Evolutionary conservation across 805 yeast species (phyloP).

Genomic region (Yarrowia sp.): DNA sequence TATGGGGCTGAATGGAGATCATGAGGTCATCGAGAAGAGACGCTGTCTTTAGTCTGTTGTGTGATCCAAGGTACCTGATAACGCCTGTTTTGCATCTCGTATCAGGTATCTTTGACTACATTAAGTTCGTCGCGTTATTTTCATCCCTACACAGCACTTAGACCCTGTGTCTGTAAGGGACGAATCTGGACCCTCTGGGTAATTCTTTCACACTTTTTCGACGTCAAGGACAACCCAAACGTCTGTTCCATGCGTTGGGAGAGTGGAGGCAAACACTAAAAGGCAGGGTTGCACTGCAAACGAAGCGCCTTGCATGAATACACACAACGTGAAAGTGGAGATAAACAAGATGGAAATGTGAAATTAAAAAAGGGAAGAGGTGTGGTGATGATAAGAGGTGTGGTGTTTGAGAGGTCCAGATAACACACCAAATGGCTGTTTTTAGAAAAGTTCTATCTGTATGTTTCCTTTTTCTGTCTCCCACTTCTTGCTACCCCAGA

Average conservation of each 20-base stretch:
- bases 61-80: no score
- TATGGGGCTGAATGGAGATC: conserved; percentile 6
- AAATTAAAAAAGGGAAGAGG: no score
- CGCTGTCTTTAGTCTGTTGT: no score
- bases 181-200: background rate
- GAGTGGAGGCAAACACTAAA: conserved; percentile 12
- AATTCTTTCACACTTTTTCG: no score
- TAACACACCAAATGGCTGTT: no score
- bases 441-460: no score
- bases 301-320: background rate
- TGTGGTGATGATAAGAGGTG: no score
- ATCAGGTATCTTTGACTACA: no score
- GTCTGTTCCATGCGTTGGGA: conserved; percentile 20
- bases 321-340: conserved; percentile 14
- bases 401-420: no score
- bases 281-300: background rate
- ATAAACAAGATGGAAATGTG: background rate
- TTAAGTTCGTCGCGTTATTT: background rate
- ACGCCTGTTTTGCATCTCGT: no score
- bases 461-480: no score
- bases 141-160: background rate
- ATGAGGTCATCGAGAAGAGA: no score
- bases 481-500: conserved; percentile 4
- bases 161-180: conserved; percentile 23
- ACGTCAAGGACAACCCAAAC: background rate